Conservation (phyloP, 2,329 filamentous ascomycete species). For the Botrytis porri region DNA sequence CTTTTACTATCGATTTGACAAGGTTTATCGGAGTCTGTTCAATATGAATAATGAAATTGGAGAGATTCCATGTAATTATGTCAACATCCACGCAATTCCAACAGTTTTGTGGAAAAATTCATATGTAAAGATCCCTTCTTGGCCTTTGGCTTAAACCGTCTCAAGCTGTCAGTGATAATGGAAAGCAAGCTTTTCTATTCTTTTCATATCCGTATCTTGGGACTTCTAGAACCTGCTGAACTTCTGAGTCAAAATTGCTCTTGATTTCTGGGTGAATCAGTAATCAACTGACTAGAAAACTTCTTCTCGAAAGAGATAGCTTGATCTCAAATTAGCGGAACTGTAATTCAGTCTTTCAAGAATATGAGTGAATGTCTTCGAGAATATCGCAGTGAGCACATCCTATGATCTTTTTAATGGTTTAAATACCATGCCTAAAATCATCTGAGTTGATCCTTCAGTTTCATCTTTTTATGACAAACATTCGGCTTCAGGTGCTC, state of each 20-base stretch:
- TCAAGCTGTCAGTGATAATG: background rate
- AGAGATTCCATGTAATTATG: background rate
- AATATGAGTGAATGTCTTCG: background rate
- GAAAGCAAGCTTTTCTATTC: background rate
- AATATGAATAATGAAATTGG: background rate
- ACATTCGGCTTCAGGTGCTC: background rate
- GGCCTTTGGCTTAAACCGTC: background rate
- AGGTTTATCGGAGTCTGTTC: rapidly evolving
- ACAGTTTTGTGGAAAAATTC: background rate
- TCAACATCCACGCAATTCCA: background rate
- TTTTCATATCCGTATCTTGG: background rate
- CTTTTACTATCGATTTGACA: background rate
- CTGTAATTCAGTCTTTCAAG: background rate
- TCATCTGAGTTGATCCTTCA: background rate
- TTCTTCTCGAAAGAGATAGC: rapidly evolving
- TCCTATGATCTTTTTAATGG: too few relatives aligned
- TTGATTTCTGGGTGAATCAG: background rate
- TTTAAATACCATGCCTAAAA: too few relatives aligned
- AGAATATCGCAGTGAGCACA: background rate
- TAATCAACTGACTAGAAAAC: background rate
- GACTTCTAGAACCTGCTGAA: too few relatives aligned
- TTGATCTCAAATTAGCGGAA: background rate
- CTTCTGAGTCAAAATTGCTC: too few relatives aligned
- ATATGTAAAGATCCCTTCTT: background rate
- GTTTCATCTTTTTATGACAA: background rate